Evolutionary conservation across 257 asterid species (phyloP), one percentile per base, ranked within the genome.

Genomic region (Solanum pinnatisectum): DNA sequence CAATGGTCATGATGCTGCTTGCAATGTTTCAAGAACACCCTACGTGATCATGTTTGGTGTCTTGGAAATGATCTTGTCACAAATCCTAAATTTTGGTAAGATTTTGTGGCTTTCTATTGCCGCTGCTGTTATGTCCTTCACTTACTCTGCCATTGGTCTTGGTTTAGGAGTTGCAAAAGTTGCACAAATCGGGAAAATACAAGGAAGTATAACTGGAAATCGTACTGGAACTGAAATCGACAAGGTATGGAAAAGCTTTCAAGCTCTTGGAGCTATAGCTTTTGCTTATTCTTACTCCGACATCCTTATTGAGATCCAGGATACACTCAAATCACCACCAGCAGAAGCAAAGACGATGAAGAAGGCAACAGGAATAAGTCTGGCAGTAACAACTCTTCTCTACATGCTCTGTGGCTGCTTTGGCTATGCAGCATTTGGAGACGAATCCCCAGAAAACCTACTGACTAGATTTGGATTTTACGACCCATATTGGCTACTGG

Each of bases 91-190:
- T 87, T 93, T 94, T 25, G 94, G 93, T 86, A 93, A 94, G 88
- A 92, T 95, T 8, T 93, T 89, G 87, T 94, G 94, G 97, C 97
- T 95, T n/a, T 95, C 96, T 4, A 92, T 95, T 10, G 92, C 92
- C 13, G 97, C 98, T 23, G 95, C 97, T 2, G 44, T 94, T 71
- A 94, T 94, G 98, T 95, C 98, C 39, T 95, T 94, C 70, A 92
- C 96, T 65, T 95, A 95, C 82, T 93, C 96, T 83, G 12, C 93
- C 52, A 92, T 94, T 86, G 96, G 95, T 4, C 85, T 94, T 73
- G 96, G 93, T 85, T 95, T 59, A 20, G 78, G 94, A 93, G 94
- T 94, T 27, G 94, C 87, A 25, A 89, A 89, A 93, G 95, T 94
- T 88, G 93, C 91, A 83, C 88, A 87, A 89, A 56, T 10, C 12